Percentiles rank a stretch among this genome's conserved stretches.
phyloP scores from a whole-genome alignment of 495 filamentous ascomycete genomes.

The Lophium mytilinum region DNA sequence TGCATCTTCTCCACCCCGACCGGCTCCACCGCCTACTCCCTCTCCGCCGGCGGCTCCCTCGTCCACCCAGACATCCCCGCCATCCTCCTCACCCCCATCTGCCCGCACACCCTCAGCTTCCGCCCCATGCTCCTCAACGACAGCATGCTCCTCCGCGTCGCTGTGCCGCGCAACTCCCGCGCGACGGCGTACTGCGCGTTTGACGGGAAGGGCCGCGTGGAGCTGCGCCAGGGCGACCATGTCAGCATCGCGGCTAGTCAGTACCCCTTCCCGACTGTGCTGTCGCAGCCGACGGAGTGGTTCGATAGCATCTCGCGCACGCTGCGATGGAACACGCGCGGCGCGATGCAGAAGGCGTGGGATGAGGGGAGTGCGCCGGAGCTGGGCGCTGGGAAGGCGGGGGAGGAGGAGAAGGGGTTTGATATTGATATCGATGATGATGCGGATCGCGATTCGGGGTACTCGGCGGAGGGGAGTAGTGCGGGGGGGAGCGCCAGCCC shows the following conservation, averaged over 20 bases:
- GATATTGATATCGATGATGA: slow-evolving; percentile 76
- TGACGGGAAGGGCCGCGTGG: slow-evolving; percentile 89
- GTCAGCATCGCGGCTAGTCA: slow-evolving; percentile 90
- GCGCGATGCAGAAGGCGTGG: slow-evolving; percentile 78
- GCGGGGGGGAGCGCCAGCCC: slow-evolving; percentile 23
- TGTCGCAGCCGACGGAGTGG: slow-evolving; percentile 71
- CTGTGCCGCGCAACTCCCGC: slow-evolving; percentile 72
- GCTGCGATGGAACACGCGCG: slow-evolving; percentile 85
- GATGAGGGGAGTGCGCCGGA: slow-evolving; percentile 34
- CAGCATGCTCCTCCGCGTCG: slow-evolving; percentile 79
- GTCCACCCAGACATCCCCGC: slow-evolving; percentile 96
- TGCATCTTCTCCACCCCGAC: slow-evolving; percentile 97
- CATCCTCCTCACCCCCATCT: slow-evolving; percentile 95
- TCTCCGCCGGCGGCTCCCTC: slow-evolving; percentile 90
- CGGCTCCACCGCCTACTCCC: slow-evolving; percentile 83
- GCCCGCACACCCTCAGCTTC: slow-evolving; percentile 93
- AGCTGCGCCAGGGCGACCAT: slow-evolving; percentile 83
- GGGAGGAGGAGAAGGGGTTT: slow-evolving; percentile 46
- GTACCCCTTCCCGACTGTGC: slow-evolving; percentile 93
- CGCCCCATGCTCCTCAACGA: slow-evolving; percentile 98
- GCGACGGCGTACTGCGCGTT: slow-evolving; percentile 93
- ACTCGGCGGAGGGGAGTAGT: slow-evolving; percentile 22
- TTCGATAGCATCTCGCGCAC: slow-evolving; percentile 88
- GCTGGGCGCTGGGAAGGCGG: slow-evolving; percentile 24
- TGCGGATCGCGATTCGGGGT: slow-evolving; percentile 21